Percentiles rank a stretch among this genome's conserved stretches.
These are phyloP conservation scores for Septoria petroselini DNA, from an alignment of 2,329 filamentous ascomycete genomes.

Conservation along the genomic window DNA sequence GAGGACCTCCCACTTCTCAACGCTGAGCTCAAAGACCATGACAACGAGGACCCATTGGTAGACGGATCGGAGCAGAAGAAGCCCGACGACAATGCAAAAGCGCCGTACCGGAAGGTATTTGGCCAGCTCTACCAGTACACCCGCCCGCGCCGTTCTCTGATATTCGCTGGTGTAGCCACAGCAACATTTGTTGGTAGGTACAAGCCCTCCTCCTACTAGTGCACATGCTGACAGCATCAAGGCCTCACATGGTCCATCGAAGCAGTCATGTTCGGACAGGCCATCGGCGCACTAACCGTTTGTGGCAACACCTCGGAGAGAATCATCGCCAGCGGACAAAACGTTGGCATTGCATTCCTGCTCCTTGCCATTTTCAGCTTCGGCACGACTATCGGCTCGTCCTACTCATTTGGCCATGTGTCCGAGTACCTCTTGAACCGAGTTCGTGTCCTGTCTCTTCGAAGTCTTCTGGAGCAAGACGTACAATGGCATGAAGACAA, in stretches of 20 bases:
- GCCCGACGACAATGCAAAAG: background rate
- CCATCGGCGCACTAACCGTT: conserved; percentile 54
- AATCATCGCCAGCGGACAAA: conserved; percentile 55
- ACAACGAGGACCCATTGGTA: background rate
- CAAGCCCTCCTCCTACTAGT: background rate
- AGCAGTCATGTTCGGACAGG: conserved; percentile 59
- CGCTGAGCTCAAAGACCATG: conserved; percentile 1
- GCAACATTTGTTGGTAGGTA: conserved; percentile 6
- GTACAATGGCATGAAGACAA: conserved; percentile 68
- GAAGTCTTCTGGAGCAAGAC: conserved; percentile 63
- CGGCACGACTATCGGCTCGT: conserved; percentile 59
- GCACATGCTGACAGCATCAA: background rate
- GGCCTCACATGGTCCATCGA: conserved; percentile 34
- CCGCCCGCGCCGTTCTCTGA: background rate
- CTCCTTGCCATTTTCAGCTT: conserved; percentile 58
- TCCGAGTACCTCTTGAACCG: conserved; percentile 64
- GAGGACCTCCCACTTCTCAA: conserved; percentile 3
- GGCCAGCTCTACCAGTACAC: background rate
- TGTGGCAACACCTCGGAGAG: conserved; percentile 47
- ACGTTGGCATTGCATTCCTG: conserved; percentile 59
- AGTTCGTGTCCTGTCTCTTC: conserved; percentile 61
- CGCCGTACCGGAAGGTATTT: conserved; percentile 1
- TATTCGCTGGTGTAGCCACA: background rate
- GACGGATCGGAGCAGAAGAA: background rate
- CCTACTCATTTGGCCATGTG: conserved; percentile 55